Base-by-base conservation (phyloP, 768 basidiomycete genomes). In the Calocera cornea region DNA sequence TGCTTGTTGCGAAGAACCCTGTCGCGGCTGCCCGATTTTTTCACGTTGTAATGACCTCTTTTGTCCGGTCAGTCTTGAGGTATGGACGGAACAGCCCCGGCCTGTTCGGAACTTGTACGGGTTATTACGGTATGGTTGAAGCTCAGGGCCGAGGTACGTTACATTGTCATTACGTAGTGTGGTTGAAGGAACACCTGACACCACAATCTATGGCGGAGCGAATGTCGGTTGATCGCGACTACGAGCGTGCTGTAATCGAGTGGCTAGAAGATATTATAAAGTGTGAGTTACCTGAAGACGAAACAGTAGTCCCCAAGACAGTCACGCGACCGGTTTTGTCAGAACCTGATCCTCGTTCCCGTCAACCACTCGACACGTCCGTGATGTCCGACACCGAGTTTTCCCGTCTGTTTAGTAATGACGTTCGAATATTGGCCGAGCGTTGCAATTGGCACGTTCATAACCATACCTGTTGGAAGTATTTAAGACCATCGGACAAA, bases 151-250 rank as follows among this genome's bases (percentile, higher is more conserved):
- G 76, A 1, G 79, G 80, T 0, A 72, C 78, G 0, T 64, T 81
- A 0, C 80, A 81, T 67, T 78, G 79, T 67, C 80, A 81, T 70
- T 75, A 80, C 74, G 1, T 80, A 0, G 67, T 81, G 1, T 81
- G 80, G 80, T 2, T 81, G 0, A 74, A 77, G 41, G 77, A 77
- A 22, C 70, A 70, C 1, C 65, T 78, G 0, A 74, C 78, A 71
- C 75, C 78, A 0, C 67, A 76, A 66, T 74, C 76, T 33, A 73
- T 80, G 0, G 66, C 69, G 29, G 44, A 70, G 0, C 65, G 67
- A 0, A 27, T 75, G 0, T 41, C 19, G 47, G 65, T 17, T 0
- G 74, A 76, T 38, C 19, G 24, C 0, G 69, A 54, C 0, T 78
- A 77, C 68, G 27, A 64, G n/a, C 2, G 69, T 0, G 17, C 66